phyloP scores from a whole-genome alignment of 257 asterid genomes.

The Scutellaria barbata region DNA sequence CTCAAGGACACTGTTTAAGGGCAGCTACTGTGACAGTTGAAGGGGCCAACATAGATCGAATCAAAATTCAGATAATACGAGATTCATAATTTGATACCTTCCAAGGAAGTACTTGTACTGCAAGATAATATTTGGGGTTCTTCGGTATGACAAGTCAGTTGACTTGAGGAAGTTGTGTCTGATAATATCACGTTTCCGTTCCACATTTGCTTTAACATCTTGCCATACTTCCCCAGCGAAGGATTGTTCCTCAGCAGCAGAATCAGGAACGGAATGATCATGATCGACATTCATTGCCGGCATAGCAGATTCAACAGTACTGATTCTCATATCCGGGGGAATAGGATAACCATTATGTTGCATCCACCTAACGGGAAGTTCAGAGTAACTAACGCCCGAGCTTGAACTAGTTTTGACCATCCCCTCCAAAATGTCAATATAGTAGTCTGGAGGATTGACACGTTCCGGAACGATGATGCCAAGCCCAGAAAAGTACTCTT shows the following conservation, averaged over 20 bases:
- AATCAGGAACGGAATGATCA: conserved; percentile 36
- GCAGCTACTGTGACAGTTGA: background rate
- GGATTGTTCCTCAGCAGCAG: conserved; percentile 51
- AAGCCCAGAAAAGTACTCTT: conserved; percentile 53
- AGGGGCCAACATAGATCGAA: background rate
- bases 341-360: conserved; percentile 58
- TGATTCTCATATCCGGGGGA: conserved; percentile 54
- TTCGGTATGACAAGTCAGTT: conserved; percentile 55
- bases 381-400: conserved; percentile 50
- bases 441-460: conserved; percentile 66
- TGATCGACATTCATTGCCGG: conserved; percentile 27
- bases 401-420: conserved; percentile 57
- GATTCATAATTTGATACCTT: conserved; percentile 40
- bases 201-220: conserved; percentile 59
- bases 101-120: conserved; percentile 63
- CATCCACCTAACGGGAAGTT: conserved; percentile 72
- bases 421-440: conserved; percentile 66
- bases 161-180: conserved; percentile 54
- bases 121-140: conserved; percentile 49
- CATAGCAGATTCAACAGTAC: conserved; percentile 32
- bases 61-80: background rate
- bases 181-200: conserved; percentile 49
- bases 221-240: conserved; percentile 67
- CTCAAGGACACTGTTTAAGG: background rate
- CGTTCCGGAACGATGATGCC: conserved; percentile 63